Base-by-base conservation (phyloP, 164 flowering plant species). In the grape (Vitis vinifera) region DNA sequence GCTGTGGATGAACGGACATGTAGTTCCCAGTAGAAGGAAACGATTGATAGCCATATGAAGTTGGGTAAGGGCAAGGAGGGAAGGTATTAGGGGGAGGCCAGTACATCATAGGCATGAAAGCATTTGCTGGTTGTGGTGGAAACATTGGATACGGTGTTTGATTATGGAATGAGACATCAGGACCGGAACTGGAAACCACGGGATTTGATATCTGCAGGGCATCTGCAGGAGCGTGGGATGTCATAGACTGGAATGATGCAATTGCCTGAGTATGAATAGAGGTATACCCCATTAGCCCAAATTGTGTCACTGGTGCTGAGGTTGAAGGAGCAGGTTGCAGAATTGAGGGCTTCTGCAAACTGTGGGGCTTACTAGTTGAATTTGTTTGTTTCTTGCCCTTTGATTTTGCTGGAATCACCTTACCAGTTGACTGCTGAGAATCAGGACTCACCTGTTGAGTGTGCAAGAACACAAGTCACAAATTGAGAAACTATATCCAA, bases 61-160 rank as follows among this genome's bases (percentile, higher is more conserved):
- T 7, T 17, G 83, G 78, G 62, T 62, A 75, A 15, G 75, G 78
- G 37, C 72, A 63, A 23, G 80, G 66, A 73, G 81, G 74, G 66
- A 69, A 81, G 60, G 78, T 66, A 66, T 66, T 78, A 47, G 80
- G 76, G 31, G 77, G 78, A 70, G 81, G 84, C 87, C 87, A 86
- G 59, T 75, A 78, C 51, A 78, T n/a, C 77, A 80, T 62, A 53
- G 87, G 83, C 67, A 80, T 56, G 68, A 82, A 73, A 15, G 79
- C 48, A 67, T 80, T 86, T 53, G 83, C 49, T 31, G 84, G 77
- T 9, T 81, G 80, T 14, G 76, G 74, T 53, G 81, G 77, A 55
- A 80, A 73, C 44, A 77, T 48, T 16, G 81, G 74, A 62, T 73
- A 80, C 4, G 75, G 76, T 15, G 79, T 51, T 65, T 72, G 82